Conservation (phyloP, 2,329 filamentous ascomycete species). For the Fusarium mundagurra region DNA sequence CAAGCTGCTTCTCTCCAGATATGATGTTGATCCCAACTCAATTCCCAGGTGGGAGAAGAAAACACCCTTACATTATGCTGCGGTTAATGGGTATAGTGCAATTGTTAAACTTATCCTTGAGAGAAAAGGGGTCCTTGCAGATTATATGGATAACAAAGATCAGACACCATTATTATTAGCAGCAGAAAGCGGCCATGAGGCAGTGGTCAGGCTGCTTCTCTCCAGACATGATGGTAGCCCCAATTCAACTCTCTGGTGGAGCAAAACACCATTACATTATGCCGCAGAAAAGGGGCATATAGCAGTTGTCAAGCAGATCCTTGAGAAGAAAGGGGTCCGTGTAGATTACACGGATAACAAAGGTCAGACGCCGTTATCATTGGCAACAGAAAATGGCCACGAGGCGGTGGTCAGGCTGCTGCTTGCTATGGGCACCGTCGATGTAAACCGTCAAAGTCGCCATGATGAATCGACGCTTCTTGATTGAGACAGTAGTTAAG, state of each 20-base stretch:
- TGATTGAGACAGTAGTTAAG: rapidly evolving
- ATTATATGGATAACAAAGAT: rapidly evolving
- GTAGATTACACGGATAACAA: rapidly evolving
- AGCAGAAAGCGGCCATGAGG: background rate
- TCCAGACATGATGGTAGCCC: background rate
- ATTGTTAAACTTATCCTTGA: no score
- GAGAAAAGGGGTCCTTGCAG: background rate
- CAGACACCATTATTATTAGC: rapidly evolving
- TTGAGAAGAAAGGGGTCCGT: rapidly evolving
- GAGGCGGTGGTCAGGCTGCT: background rate
- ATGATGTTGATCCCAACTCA: background rate
- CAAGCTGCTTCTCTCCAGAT: background rate
- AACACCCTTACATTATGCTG: no score
- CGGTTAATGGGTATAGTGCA: no score
- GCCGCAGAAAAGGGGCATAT: no score
- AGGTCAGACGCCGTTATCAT: background rate
- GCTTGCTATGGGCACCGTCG: rapidly evolving
- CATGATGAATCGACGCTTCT: rapidly evolving
- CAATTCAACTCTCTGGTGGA: rapidly evolving
- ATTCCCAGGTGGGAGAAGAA: rapidly evolving
- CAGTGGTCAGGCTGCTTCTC: rapidly evolving
- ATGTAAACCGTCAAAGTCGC: rapidly evolving
- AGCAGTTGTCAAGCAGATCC: no score
- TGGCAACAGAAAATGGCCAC: background rate
- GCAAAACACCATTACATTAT: background rate